phyloP scores from a whole-genome alignment of 305 asterid species.

The Fraxinus floribunda region DNA sequence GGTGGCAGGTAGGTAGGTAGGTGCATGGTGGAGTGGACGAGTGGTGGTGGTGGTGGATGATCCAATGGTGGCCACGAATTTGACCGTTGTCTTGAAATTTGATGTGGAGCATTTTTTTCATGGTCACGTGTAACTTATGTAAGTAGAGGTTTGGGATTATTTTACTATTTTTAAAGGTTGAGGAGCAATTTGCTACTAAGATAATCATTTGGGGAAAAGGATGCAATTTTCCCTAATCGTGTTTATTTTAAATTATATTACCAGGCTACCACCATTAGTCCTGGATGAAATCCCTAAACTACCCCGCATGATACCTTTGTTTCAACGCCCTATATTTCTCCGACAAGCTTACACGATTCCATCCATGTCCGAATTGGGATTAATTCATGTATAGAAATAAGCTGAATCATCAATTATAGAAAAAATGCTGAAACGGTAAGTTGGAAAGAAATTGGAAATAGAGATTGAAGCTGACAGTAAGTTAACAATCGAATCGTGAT shows the following conservation, averaged over 20 bases:
- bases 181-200: neutral
- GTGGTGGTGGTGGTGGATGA: no score
- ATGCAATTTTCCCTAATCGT: neutral
- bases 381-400: neutral
- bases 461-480: conserved; percentile 29
- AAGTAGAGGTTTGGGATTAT: neutral
- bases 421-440: neutral
- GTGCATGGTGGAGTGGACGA: neutral
- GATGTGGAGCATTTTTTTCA: no score
- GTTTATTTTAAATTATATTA: neutral
- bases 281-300: conserved; percentile 10
- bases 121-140: no score
- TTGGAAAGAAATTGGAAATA: neutral
- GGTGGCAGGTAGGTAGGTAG: no score
- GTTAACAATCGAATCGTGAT: conserved; percentile 44
- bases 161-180: neutral
- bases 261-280: neutral
- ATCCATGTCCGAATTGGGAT: conserved; percentile 23
- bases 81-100: no score
- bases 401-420: neutral
- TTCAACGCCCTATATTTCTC: conserved; percentile 26
- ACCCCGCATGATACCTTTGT: conserved; percentile 22
- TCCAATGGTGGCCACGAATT: no score
- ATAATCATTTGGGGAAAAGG: neutral
- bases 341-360: neutral